Conservation (phyloP, 1,139 yeast genomes). For the Hansenula anomala region DNA sequence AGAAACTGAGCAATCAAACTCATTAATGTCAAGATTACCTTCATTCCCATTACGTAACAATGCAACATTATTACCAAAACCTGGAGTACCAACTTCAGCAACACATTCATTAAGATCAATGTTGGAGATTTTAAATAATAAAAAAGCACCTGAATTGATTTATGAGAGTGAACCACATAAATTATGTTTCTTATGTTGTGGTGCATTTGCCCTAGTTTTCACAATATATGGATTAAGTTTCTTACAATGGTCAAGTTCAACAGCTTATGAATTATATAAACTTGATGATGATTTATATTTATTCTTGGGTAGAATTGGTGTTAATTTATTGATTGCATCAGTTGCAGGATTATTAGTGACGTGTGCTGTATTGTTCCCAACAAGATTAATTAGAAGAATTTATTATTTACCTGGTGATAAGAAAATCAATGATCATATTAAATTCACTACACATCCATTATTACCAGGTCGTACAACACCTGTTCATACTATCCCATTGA, state of each 20-base stretch:
- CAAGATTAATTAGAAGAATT: slow-evolving; percentile 67
- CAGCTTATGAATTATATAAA: slow-evolving; percentile 51
- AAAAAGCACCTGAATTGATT: slow-evolving; percentile 63
- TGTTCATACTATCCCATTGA: slow-evolving; percentile 61
- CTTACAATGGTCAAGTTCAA: slow-evolving; percentile 55
- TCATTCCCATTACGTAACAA: slow-evolving; percentile 65
- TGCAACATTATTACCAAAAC: slow-evolving; percentile 68
- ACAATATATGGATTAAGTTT: slow-evolving; percentile 63
- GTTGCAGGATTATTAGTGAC: slow-evolving; percentile 39
- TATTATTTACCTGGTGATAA: slow-evolving; percentile 61
- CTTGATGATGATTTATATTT: slow-evolving; percentile 46
- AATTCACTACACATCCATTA: slow-evolving; percentile 69
- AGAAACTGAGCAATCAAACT: slow-evolving; percentile 46
- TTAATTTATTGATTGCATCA: slow-evolving; percentile 31
- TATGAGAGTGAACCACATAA: slow-evolving; percentile 85
- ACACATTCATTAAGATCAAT: slow-evolving; percentile 58
- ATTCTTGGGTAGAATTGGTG: slow-evolving; percentile 35
- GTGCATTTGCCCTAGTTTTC: slow-evolving; percentile 64
- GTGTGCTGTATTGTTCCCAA: slow-evolving; percentile 49
- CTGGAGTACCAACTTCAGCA: slow-evolving; percentile 70
- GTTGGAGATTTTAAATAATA: slow-evolving; percentile 51
- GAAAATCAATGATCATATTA: slow-evolving; percentile 43
- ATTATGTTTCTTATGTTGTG: slow-evolving; percentile 64
- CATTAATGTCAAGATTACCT: slow-evolving; percentile 47
- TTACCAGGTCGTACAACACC: slow-evolving; percentile 78